Evolutionary conservation across 257 asterid species (phyloP), one percentile per base, ranked within the genome.

Genomic region (Phtheirospermum japonicum): DNA sequence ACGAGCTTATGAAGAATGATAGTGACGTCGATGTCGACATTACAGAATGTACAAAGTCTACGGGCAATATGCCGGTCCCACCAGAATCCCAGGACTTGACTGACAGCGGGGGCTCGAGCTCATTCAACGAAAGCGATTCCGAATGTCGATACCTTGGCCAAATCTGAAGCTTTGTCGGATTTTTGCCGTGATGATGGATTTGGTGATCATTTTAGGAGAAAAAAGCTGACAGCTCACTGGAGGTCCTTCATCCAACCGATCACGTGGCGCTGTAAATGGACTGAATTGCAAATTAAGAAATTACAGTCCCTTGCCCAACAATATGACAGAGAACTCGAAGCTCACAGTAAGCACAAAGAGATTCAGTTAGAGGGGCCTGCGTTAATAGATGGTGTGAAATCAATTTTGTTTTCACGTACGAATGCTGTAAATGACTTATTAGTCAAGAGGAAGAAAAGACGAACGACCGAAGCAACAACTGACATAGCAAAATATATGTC

Each of bases 211-310:
- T 64, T 81, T 45, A 90, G 95, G 88, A 85, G 61, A 82, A 89
- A 71, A 64, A 82, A 74, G 71, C 61, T 78, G 76, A 81, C 92
- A 14, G 26, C 74, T 77, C 95, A 85, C 8, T 90, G 97, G 97
- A 90, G 82, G 74, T 57, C 88, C 50, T 78, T 46, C 67, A 59
- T 80, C 49, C 80, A 72, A 65, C 90, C 95, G 6, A 66, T 90
- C 17, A 73, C 69, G 86, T 87, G 95, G 97, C 88, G 95, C 12
- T 82, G 91, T 74, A 90, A 85, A 76, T 90, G 95, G 95, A 71
- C 68, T 62, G 97, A 90, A 76, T 66, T 90, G 74, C 93, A 87
- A 77, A 67, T 81, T 20, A 79, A 65, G 72, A 85, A 75, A 73
- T 74, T 87, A 60, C 66, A 75, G 53, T 51, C 79, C n/a, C 80